Evolutionary conservation across 768 basidiomycete genomes (phyloP).

Genomic region (Aureoboletus auriporus): DNA sequence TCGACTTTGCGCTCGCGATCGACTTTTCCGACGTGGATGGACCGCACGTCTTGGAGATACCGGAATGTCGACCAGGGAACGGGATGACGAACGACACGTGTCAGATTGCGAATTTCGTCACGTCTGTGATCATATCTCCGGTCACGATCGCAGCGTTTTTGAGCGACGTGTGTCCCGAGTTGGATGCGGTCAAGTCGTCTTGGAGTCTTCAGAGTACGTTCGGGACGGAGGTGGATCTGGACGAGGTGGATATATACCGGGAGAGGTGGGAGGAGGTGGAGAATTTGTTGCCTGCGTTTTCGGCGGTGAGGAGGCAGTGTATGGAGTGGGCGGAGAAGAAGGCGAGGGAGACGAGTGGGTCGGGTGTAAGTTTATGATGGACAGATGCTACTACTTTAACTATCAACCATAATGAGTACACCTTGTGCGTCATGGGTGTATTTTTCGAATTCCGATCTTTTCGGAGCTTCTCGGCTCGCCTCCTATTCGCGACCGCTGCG

Average conservation of each 20-base stretch:
- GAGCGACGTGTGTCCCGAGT: conserved; percentile 21
- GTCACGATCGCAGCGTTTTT: conserved; percentile 22
- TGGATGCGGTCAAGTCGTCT: conserved; percentile 7
- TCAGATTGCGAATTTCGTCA: conserved; percentile 12
- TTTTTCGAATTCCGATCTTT: too few relatives aligned
- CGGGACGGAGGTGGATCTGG: conserved; percentile 1
- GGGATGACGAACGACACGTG: conserved; percentile 12
- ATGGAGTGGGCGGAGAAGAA: conserved; percentile 2
- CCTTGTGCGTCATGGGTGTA: too few relatives aligned
- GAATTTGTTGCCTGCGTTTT: conserved; percentile 20
- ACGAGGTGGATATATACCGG: conserved; percentile 8
- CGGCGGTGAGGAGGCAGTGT: conserved; percentile 16
- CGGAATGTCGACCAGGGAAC: conserved; percentile 1
- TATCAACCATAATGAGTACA: too few relatives aligned
- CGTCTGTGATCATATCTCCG: conserved; percentile 18
- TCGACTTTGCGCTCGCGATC: conserved; percentile 15
- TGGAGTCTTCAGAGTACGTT: conserved; percentile 5
- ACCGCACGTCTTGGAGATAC: background rate
- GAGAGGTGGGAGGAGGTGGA: conserved; percentile 23
- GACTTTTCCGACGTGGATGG: conserved; percentile 19
- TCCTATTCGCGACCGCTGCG: too few relatives aligned
- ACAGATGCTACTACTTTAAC: too few relatives aligned
- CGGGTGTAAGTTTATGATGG: too few relatives aligned
- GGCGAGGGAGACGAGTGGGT: background rate
- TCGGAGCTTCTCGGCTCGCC: too few relatives aligned